Evolutionary conservation across 2,329 filamentous ascomycete genomes (phyloP).

Genomic region (Aureobasidium sp.): DNA sequence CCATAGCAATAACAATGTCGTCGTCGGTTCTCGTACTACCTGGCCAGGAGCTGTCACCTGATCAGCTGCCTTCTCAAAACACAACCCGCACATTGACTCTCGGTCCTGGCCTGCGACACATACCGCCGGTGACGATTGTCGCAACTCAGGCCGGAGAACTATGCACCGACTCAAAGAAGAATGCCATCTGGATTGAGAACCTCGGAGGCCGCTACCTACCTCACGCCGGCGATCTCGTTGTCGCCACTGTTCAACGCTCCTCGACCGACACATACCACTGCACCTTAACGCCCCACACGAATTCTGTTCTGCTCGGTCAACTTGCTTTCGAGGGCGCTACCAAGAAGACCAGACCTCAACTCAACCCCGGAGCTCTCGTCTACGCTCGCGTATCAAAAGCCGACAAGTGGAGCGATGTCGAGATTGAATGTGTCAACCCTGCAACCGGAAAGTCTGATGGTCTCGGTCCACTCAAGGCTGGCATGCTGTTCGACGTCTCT

Average conservation of each 20-base stretch:
- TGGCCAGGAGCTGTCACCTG: conserved; percentile 62
- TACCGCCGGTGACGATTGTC: conserved; percentile 63
- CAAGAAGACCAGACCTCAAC: conserved; percentile 80
- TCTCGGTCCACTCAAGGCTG: conserved; percentile 70
- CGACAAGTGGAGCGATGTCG: conserved; percentile 76
- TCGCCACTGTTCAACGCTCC: conserved; percentile 73
- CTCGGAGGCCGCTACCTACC: conserved; percentile 67
- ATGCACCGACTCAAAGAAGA: conserved; percentile 61
- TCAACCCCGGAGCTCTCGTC: conserved; percentile 67
- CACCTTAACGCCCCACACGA: conserved; percentile 56
- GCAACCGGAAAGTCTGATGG: conserved; percentile 84
- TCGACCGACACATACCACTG: conserved; percentile 73
- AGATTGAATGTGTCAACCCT: conserved; percentile 81
- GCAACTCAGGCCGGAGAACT: conserved; percentile 60
- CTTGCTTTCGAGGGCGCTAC: conserved; percentile 88
- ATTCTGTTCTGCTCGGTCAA: conserved; percentile 65
- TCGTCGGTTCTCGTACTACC: conserved; percentile 62
- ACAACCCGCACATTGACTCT: conserved; percentile 65
- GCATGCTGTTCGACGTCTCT: conserved; percentile 78
- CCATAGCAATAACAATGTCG: conserved; percentile 4
- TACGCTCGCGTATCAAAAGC: conserved; percentile 78
- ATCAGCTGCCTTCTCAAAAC: conserved; percentile 57
- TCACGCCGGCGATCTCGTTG: conserved; percentile 69
- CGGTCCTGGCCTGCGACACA: conserved; percentile 74
- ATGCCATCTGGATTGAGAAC: conserved; percentile 68